These are phyloP conservation scores for Leucoagaricus sp. DNA, from an alignment of 1,284 basidiomycete species.

Conservation along the genomic window DNA sequence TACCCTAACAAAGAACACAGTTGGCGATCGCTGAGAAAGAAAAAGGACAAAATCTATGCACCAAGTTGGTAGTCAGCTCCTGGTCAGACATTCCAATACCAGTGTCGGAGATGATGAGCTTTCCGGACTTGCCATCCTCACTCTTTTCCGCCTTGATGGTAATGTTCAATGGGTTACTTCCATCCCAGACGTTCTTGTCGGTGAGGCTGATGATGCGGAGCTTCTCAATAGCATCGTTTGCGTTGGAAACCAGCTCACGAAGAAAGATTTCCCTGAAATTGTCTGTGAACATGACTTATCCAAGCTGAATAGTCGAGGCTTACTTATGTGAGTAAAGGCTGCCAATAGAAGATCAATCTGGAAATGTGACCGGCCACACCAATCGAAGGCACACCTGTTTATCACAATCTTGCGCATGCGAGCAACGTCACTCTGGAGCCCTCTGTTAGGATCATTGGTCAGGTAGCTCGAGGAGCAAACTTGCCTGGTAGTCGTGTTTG, in stretches of 20 bases:
- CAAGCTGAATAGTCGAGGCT: slow-evolving; percentile 22
- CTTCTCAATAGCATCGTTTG: slow-evolving; percentile 95
- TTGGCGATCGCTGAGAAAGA: too few species aligned
- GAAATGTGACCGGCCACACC: neutral
- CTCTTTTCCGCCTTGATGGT: slow-evolving; percentile 78
- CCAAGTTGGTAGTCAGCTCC: slow-evolving; percentile 76
- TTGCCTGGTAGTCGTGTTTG: slow-evolving; percentile 81
- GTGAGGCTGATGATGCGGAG: slow-evolving; percentile 82
- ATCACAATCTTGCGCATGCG: slow-evolving; percentile 91
- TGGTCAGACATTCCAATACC: slow-evolving; percentile 93
- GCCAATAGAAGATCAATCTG: slow-evolving; percentile 17
- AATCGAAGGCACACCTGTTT: slow-evolving; percentile 58
- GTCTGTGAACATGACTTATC: neutral
- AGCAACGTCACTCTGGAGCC: slow-evolving; percentile 82
- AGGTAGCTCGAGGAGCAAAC: slow-evolving; percentile 22
- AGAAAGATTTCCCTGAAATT: slow-evolving; percentile 83
- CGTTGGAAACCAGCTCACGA: slow-evolving; percentile 91
- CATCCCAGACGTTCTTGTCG: slow-evolving; percentile 74
- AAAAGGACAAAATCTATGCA: slow-evolving; percentile 29
- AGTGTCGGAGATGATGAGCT: slow-evolving; percentile 83
- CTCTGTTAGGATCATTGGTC: slow-evolving; percentile 3
- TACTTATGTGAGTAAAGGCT: slow-evolving; percentile 81
- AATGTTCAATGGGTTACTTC: slow-evolving; percentile 77
- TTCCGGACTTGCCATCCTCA: slow-evolving; percentile 68
- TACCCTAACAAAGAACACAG: too few species aligned